phyloP scores from a whole-genome alignment of 2,329 filamentous ascomycete species.

The Pseudogymnoascus destructans region DNA sequence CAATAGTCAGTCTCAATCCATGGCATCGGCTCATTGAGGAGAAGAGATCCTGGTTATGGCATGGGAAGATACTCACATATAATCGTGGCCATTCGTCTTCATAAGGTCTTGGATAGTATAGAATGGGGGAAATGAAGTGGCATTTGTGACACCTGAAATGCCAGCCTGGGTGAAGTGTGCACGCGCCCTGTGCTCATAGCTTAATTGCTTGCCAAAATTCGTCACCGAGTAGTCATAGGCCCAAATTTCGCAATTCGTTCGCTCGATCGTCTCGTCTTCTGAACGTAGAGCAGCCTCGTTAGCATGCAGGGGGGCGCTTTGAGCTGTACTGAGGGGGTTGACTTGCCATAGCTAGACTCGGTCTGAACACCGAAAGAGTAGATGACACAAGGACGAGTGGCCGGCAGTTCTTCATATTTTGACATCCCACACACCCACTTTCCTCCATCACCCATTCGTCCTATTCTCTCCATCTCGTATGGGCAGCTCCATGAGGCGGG shows the following conservation, averaged over 20 bases:
- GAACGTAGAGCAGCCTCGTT: neutral
- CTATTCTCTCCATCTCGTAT: conserved; percentile 30
- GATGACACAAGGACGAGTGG: conserved; percentile 23
- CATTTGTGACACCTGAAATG: conserved; percentile 24
- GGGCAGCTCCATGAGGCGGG: conserved; percentile 30
- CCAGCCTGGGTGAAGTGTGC: conserved; percentile 27
- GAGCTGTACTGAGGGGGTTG: neutral
- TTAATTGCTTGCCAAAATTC: conserved; percentile 21
- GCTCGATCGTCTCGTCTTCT: conserved; percentile 28
- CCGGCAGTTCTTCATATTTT: conserved; percentile 23
- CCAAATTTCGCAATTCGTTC: conserved; percentile 30
- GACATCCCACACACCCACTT: conserved; percentile 33
- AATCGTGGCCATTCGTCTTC: conserved; percentile 28
- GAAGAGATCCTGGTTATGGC: neutral
- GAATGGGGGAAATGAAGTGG: conserved; percentile 21
- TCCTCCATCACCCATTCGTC: conserved; percentile 30
- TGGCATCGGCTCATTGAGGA: neutral
- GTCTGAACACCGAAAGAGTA: conserved; percentile 30
- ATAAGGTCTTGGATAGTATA: conserved; percentile 29
- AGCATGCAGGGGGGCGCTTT: neutral
- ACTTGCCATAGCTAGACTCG: conserved; percentile 28
- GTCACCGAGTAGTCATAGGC: conserved; percentile 30
- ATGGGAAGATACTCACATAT: conserved; percentile 20
- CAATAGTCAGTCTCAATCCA: conserved; percentile 5
- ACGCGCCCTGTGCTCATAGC: conserved; percentile 9